phyloP scores from a whole-genome alignment of 495 filamentous ascomycete species.

The Xylaria bambusicola region DNA sequence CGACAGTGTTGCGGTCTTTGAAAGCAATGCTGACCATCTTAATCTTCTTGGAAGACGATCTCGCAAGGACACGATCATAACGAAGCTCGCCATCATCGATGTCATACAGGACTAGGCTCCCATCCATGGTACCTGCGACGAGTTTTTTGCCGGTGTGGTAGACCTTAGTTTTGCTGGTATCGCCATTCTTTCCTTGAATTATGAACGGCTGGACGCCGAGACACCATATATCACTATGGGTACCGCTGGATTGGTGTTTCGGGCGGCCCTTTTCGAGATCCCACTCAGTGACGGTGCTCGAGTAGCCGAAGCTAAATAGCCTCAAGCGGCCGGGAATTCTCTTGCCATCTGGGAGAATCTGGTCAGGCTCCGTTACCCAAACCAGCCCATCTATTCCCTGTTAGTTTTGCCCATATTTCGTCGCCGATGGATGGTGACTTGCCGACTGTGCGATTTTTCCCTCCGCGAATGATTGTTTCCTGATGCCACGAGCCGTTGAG shows the following conservation, averaged over 20 bases:
- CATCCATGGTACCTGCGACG: constrained; percentile 89
- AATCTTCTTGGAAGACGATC: constrained; percentile 75
- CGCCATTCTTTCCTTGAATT: constrained; percentile 21
- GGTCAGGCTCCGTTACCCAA: constrained; percentile 86
- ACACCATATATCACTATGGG: constrained; percentile 96
- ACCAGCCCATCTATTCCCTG: constrained; percentile 80
- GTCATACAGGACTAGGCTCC: constrained; percentile 79
- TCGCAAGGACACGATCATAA: constrained; percentile 67
- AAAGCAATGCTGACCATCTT: constrained; percentile 88
- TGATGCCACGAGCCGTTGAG: constrained; percentile 83
- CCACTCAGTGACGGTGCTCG: constrained; percentile 91
- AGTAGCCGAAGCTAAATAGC: constrained; percentile 96
- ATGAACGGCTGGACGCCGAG: constrained; percentile 77
- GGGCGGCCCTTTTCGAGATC: constrained; percentile 76
- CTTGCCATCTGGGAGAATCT: constrained; percentile 60
- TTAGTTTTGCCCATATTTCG: neutral
- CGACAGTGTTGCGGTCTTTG: constrained; percentile 76
- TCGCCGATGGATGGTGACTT: neutral
- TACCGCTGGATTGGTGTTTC: constrained; percentile 80
- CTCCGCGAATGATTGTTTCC: constrained; percentile 81
- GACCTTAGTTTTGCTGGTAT: constrained; percentile 21
- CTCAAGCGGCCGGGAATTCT: constrained; percentile 72
- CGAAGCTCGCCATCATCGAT: constrained; percentile 78
- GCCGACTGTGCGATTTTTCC: constrained; percentile 61
- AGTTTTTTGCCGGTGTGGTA: constrained; percentile 63